These are phyloP conservation scores for Talaromyces rugulosus DNA, from an alignment of 2,329 filamentous ascomycete genomes.

Conservation along the genomic window DNA sequence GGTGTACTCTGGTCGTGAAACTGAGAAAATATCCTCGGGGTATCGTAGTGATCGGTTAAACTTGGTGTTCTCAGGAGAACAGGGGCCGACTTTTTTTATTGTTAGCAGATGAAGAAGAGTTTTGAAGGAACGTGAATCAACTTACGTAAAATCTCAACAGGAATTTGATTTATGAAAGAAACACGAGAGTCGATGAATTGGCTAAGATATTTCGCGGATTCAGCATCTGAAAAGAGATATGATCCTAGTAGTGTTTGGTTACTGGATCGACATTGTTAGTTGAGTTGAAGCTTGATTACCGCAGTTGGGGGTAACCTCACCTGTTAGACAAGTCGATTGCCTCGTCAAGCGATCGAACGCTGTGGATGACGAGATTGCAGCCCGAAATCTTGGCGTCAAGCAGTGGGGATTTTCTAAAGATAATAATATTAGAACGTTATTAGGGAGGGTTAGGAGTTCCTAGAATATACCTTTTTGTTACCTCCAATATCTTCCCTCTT, in stretches of 20 bases:
- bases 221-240: constrained; percentile 50
- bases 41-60: constrained; percentile 39
- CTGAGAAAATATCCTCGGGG: constrained; percentile 41
- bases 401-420: constrained; percentile 13
- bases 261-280: constrained; percentile 8
- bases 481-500: background rate
- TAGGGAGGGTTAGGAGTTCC: fast-evolving
- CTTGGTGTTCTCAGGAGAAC: constrained; percentile 28
- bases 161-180: constrained; percentile 57
- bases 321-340: constrained; percentile 47
- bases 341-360: constrained; percentile 51
- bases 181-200: constrained; percentile 52
- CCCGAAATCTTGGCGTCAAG: constrained; percentile 39
- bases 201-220: constrained; percentile 55
- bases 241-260: constrained; percentile 39
- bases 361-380: constrained; percentile 43
- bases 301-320: constrained; percentile 14
- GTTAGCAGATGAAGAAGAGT: background rate
- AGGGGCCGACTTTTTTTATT: background rate
- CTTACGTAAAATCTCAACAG: constrained; percentile 48
- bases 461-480: background rate
- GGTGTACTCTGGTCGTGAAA: constrained; percentile 42
- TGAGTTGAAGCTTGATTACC: background rate
- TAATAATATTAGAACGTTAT: background rate
- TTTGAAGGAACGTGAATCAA: background rate